Evolutionary conservation across 176 grass and related monocot species (phyloP), one percentile per base, ranked within the genome.

Genomic region (Carex cristatella): DNA sequence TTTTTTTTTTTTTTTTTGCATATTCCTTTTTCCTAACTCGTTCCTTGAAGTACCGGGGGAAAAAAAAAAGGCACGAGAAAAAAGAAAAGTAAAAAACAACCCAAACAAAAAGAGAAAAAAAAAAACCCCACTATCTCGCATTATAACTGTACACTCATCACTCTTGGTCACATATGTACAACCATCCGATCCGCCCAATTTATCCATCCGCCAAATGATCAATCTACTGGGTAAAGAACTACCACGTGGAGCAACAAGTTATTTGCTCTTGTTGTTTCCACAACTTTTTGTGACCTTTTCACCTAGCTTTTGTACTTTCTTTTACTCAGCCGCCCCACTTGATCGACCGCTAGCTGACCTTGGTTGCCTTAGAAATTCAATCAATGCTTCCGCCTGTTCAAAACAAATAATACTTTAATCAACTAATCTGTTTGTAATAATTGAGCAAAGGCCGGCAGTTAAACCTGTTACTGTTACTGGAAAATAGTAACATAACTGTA

Each of bases 321-420:
- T 75, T 66, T 38, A 87, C 81, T 83, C 88, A 33, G 88, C 82
- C 61, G 90, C 33, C 48, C 81, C 67, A 76, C 86, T 84, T 1
- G 86, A 71, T 69, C 90, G 86, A 2, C 83, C 15, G 83, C 90
- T 85, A 62, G 57, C 77, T 80, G 85, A 88, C 58, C 90, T 90
- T 16, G 94, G 94, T 61, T 92, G 91, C 65, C 96, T 80, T 0
- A 99, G 73, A 18, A 99, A 85, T 89, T 90, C 93, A 30, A 99
- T 88, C 84, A 99, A 46, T 56, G 88, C 79, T 69, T 92, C 91
- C 2, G 93, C 93, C 96, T 99, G 83, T 65, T 6, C 42, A 83
- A 18, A 86, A 83, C 49, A 27, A 79, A 87, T 86, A 64, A 79
- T 79, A 58, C 1, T 33, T 0, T 58, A 55, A 55, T 79, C 6